Evolutionary conservation across 495 filamentous ascomycete species (phyloP), one percentile per base, ranked within the genome.

Genomic region (Durotheca rogersii): DNA sequence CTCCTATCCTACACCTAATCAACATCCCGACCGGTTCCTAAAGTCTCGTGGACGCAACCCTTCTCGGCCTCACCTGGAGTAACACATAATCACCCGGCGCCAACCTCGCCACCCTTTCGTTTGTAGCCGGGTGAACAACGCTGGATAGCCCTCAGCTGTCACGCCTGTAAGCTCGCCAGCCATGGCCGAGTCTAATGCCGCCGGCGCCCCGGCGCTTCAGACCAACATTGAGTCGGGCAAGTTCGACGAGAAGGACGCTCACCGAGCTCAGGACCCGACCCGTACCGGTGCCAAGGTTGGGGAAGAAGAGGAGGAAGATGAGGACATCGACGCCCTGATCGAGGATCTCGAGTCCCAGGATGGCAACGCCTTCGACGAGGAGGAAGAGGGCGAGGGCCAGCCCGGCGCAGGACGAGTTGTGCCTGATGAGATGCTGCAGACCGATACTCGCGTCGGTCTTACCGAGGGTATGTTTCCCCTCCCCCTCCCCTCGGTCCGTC

Each of bases 291-390:
- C 47, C 33, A 70, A 67, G 60, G 62, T 58, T 16, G 73, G 68
- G 11, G 75, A 74, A 10, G 82, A 86, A 10, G 82, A 86, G 32
- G 82, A 86, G 30, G 79, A 85, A 16, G 81, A 84, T 53, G 82
- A 85, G 70, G 82, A 89, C 60, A 87, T 95, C 12, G 86, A 92
- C 62, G 76, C 79, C 46, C 77, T 95, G 54, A 91, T 95, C 49
- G 82, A 87, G 51, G 88, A 90, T 53, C 82, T 95, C 43, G 83
- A 90, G 66, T 87, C 82, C 10, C 73, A 86, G 46, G 87, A 91
- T 64, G 87, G 83, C 25, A 78, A 84, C 29, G 67, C 47, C 30
- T 71, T 72, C 3, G 81, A 83, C 18, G 80, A 83, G 6, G 81
- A 86, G 19, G 79, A 80, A 15, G 74, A 74, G 15, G 69, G 66